Evolutionary conservation across 805 yeast species (phyloP).

Genomic region (Sugiyamaella qingdaonensis): DNA sequence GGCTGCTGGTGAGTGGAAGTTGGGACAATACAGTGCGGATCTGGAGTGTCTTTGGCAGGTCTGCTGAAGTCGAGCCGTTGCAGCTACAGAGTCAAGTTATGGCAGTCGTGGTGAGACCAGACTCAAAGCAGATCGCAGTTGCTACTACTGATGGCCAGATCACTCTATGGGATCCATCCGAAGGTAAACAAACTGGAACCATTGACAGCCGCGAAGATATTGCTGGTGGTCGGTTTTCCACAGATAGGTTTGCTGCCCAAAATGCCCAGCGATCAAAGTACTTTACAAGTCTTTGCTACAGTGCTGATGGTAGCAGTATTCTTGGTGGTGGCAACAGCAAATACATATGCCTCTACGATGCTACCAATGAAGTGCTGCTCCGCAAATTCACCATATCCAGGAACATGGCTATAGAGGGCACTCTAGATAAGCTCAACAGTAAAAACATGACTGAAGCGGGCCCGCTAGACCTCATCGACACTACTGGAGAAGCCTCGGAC

Average conservation of each 20-base stretch:
- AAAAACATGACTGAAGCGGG: slow-evolving; percentile 85
- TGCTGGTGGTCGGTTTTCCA: slow-evolving; percentile 74
- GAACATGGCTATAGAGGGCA: slow-evolving; percentile 90
- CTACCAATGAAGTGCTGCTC: slow-evolving; percentile 79
- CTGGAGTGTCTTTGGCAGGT: slow-evolving; percentile 88
- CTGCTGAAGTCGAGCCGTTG: slow-evolving; percentile 86
- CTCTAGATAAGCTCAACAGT: slow-evolving; percentile 73
- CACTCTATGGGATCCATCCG: slow-evolving; percentile 75
- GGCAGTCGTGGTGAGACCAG: slow-evolving; percentile 81
- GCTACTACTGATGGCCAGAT: slow-evolving; percentile 86
- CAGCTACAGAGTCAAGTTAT: slow-evolving; percentile 81
- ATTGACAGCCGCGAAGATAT: slow-evolving; percentile 87
- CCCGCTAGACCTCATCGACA: slow-evolving; percentile 72
- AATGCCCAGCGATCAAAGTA: slow-evolving; percentile 80
- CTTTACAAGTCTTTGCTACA: slow-evolving; percentile 76
- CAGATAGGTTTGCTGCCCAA: slow-evolving; percentile 75
- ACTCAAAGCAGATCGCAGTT: slow-evolving; percentile 86
- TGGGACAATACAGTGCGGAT: slow-evolving; percentile 95
- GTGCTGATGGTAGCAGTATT: slow-evolving; percentile 82
- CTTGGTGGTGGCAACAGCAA: slow-evolving; percentile 94
- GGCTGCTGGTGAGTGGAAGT: slow-evolving; percentile 79
- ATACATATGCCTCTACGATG: slow-evolving; percentile 86
- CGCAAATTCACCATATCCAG: slow-evolving; percentile 78
- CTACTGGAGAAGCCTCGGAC: slow-evolving; percentile 82
- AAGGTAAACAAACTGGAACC: slow-evolving; percentile 72